Conservation (phyloP, 2,329 filamentous ascomycete species). For the Exophiala dermatitidis region DNA sequence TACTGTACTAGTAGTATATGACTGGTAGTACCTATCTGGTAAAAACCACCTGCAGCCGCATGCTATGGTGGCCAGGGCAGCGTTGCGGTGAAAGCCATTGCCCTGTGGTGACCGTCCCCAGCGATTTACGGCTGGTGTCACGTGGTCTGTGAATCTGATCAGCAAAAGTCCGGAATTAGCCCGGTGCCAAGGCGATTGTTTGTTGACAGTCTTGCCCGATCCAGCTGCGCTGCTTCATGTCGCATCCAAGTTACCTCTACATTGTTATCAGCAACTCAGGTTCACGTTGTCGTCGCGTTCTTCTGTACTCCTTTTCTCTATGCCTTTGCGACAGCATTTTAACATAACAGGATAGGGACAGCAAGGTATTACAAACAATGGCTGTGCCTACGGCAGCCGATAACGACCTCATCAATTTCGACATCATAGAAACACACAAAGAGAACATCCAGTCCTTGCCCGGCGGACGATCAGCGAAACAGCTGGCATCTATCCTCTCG, state of each 20-base stretch:
- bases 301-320: constrained; percentile 5
- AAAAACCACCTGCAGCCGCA: too few relatives aligned
- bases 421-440: constrained; percentile 92
- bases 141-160: background rate
- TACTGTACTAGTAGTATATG: too few relatives aligned
- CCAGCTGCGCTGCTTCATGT: background rate
- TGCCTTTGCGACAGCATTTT: constrained; percentile 8
- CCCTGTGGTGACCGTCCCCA: too few relatives aligned
- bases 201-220: constrained; percentile 15
- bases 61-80: too few relatives aligned
- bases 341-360: constrained; percentile 12
- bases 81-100: too few relatives aligned
- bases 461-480: constrained; percentile 78
- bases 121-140: too few relatives aligned
- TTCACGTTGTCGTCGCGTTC: constrained; percentile 2
- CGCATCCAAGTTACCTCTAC: background rate
- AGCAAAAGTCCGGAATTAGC: background rate
- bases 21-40: too few relatives aligned
- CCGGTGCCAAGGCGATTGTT: constrained; percentile 5
- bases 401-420: constrained; percentile 55
- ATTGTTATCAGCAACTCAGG: constrained; percentile 3
- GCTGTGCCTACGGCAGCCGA: constrained; percentile 24
- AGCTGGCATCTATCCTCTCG: constrained; percentile 70
- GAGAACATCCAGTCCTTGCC: constrained; percentile 96
- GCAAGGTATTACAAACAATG: constrained; percentile 17